Conservation (phyloP, 441 rosid species). For the Codiaeum variegatum region DNA sequence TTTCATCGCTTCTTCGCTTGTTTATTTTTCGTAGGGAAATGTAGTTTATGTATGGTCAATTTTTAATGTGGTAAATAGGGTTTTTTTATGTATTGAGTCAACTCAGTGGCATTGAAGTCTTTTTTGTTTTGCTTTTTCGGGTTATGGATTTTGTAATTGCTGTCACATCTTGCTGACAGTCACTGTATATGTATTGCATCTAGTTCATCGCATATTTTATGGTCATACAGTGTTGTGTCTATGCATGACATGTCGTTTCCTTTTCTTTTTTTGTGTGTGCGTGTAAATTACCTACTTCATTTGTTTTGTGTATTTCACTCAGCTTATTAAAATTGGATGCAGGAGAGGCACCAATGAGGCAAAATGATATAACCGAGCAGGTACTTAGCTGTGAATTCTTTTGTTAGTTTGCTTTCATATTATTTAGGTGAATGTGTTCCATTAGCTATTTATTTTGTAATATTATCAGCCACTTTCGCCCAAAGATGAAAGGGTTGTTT, state of each 20-base stretch:
- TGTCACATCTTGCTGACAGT: no score
- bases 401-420: not conserved
- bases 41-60: not conserved
- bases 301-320: not conserved
- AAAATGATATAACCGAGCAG: constrained; percentile 39
- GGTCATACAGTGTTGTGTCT: not conserved
- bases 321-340: constrained; percentile 24
- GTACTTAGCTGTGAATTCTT: constrained; percentile 27
- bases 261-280: not conserved
- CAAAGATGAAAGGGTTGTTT: constrained; percentile 50
- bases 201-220: not conserved
- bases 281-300: not conserved
- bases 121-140: not conserved
- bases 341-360: constrained; percentile 44
- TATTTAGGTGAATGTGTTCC: constrained; percentile 14
- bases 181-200: no score
- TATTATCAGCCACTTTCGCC: constrained; percentile 48
- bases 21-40: not conserved
- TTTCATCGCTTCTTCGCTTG: not conserved
- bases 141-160: not conserved
- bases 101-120: not conserved
- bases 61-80: not conserved
- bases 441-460: constrained; percentile 26
- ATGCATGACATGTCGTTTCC: not conserved
- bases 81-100: not conserved